Evolutionary conservation across 352 stramenopile species (phyloP).

Genomic region (Globisporangium perplexum): DNA sequence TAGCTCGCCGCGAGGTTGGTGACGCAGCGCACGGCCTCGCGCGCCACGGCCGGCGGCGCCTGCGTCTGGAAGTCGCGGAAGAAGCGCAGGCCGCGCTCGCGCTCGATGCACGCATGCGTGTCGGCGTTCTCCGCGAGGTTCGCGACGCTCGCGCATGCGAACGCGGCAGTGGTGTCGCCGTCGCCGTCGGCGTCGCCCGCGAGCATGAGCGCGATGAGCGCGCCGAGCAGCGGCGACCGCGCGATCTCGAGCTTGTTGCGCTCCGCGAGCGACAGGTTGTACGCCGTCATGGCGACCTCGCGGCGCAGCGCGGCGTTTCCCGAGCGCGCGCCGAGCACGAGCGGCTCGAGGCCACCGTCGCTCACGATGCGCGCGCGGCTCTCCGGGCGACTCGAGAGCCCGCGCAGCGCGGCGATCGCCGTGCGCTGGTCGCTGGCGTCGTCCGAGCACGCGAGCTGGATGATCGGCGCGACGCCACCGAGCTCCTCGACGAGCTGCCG

Average conservation of each 20-base stretch:
- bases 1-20: conserved; percentile 80
- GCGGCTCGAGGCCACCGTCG: conserved; percentile 86
- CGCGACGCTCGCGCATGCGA: conserved; percentile 80
- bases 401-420: conserved; percentile 89
- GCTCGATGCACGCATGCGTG: conserved; percentile 81
- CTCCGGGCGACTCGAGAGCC: conserved; percentile 79
- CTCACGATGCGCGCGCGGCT: conserved; percentile 85
- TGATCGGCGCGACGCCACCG: conserved; percentile 92
- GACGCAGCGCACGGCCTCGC: conserved; percentile 71
- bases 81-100: conserved; percentile 68
- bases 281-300: conserved; percentile 87
- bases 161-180: conserved; percentile 55
- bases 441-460: conserved; percentile 92
- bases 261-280: conserved; percentile 92
- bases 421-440: conserved; percentile 85
- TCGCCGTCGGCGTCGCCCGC: conserved; percentile 67
- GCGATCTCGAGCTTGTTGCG: conserved; percentile 94
- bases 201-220: conserved; percentile 85
- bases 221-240: conserved; percentile 63
- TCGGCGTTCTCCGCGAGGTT: conserved; percentile 92
- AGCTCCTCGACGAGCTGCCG: conserved; percentile 90
- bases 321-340: conserved; percentile 80
- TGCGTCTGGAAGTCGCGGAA: conserved; percentile 61
- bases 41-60: conserved; percentile 26
- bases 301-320: conserved; percentile 69